Evolutionary conservation across 176 grass and related monocot genomes (phyloP).

Genomic region (Oryza brachyantha): DNA sequence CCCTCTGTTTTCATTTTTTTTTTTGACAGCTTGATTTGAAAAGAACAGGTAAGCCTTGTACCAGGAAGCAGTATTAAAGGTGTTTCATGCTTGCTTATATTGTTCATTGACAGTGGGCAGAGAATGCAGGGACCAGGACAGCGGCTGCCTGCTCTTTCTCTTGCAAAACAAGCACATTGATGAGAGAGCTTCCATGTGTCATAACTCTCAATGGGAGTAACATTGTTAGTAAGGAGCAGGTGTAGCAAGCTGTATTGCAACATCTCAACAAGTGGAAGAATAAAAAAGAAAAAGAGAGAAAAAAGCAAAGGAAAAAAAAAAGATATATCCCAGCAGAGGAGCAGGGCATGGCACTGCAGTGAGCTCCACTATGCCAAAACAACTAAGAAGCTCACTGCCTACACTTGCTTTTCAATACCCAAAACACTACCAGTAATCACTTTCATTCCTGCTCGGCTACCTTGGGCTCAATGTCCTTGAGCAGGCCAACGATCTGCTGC

Average conservation of each 20-base stretch:
- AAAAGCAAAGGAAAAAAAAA: not conserved
- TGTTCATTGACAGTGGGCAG: not conserved
- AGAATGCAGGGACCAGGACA: not conserved
- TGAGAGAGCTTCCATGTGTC: constrained; percentile 6
- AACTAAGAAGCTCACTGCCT: constrained; percentile 35
- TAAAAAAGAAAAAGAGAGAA: not conserved
- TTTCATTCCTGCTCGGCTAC: constrained; percentile 41
- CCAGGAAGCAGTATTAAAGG: not conserved
- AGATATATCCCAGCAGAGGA: constrained; percentile 28
- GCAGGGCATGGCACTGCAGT: constrained; percentile 10
- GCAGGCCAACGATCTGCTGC: constrained; percentile 95
- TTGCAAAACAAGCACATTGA: constrained; percentile 13
- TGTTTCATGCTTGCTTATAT: not conserved
- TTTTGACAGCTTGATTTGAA: not conserved
- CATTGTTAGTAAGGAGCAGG: constrained; percentile 36
- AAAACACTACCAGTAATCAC: constrained; percentile 12
- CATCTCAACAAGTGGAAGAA: constrained; percentile 27
- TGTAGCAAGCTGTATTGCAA: constrained; percentile 45
- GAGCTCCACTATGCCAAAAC: constrained; percentile 33
- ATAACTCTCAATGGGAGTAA: not conserved
- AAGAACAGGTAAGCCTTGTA: not conserved
- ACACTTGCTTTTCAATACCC: constrained; percentile 22
- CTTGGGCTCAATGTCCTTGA: constrained; percentile 96
- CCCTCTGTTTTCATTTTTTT: not conserved
- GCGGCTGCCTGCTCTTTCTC: not conserved